Percentiles rank a stretch among this genome's conserved stretches.
Evolutionary conservation across 2,329 filamentous ascomycete genomes (phyloP).

Genomic region (Talaromyces albobiverticillius): DNA sequence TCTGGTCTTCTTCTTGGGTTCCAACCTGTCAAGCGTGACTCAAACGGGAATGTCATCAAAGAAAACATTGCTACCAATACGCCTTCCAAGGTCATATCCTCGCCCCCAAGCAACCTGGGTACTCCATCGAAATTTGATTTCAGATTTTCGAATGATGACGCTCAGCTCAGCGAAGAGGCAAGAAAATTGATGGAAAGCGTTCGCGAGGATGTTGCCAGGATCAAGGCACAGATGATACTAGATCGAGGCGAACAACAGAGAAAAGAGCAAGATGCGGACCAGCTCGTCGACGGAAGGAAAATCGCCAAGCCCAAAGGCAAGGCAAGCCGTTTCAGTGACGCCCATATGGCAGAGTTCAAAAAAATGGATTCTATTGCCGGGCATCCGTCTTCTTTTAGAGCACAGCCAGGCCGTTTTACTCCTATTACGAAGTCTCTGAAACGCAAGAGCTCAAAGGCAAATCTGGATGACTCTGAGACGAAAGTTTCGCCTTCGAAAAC

Average conservation of each 20-base stretch:
- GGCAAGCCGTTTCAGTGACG: conserved; percentile 74
- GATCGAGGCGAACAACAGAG: conserved; percentile 57
- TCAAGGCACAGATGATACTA: conserved; percentile 66
- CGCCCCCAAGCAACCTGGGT: conserved; percentile 34
- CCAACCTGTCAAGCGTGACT: conserved; percentile 61
- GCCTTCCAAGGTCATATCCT: conserved; percentile 39
- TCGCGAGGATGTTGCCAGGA: conserved; percentile 67
- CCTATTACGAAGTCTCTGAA: conserved; percentile 46
- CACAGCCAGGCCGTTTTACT: conserved; percentile 43
- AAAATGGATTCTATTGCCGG: conserved; percentile 97
- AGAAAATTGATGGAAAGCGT: conserved; percentile 63
- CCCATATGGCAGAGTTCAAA: conserved; percentile 83
- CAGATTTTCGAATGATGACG: conserved; percentile 43
- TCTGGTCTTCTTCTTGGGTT: conserved; percentile 82
- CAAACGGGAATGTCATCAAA: conserved; percentile 34
- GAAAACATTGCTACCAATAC: conserved; percentile 32
- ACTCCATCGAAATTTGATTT: conserved; percentile 46
- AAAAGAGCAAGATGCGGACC: conserved; percentile 45
- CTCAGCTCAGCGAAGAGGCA: conserved; percentile 49
- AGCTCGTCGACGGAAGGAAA: conserved; percentile 56
- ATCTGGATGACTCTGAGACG: conserved; percentile 60
- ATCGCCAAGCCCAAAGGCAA: conserved; percentile 79
- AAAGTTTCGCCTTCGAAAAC: conserved; percentile 37
- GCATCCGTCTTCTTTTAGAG: conserved; percentile 72
- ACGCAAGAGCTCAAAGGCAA: conserved; percentile 59